Conservation (phyloP, 371 early-diverging fungal genomes). For the Smittium culicis region DNA sequence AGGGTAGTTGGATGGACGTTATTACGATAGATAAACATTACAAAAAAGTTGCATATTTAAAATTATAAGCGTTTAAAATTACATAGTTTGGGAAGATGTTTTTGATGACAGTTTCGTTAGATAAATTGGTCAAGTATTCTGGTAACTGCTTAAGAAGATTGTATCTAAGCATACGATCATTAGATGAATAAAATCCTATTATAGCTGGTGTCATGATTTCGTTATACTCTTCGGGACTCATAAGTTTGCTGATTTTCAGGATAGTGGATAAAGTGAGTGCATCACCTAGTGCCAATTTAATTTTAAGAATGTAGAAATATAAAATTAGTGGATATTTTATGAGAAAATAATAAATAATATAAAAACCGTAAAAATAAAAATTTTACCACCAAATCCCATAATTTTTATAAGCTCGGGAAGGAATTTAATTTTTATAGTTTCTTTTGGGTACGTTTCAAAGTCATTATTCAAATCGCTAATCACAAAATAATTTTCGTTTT, state of each 20-base stretch:
- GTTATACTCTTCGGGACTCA: conserved; percentile 60
- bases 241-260: conserved; percentile 60
- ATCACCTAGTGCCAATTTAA: too few relatives aligned
- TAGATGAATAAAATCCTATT: conserved; percentile 69
- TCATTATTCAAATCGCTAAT: conserved; percentile 1
- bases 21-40: too few relatives aligned
- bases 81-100: conserved; percentile 80
- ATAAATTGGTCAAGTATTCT: conserved; percentile 53
- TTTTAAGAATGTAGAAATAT: too few relatives aligned
- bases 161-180: conserved; percentile 78
- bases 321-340: too few relatives aligned
- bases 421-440: conserved; percentile 73
- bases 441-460: conserved; percentile 62
- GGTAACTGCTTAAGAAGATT: conserved; percentile 67
- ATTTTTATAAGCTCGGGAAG: conserved; percentile 79
- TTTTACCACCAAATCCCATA: conserved; percentile 80
- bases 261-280: conserved; percentile 71
- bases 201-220: conserved; percentile 52
- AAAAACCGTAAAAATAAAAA: too few relatives aligned
- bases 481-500: too few relatives aligned
- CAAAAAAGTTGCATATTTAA: too few relatives aligned
- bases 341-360: too few relatives aligned
- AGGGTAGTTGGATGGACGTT: too few relatives aligned
- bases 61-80: not conserved
- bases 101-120: conserved; percentile 50